phyloP scores from a whole-genome alignment of 805 yeast genomes.

The Trichomonascus vanleenenianus region DNA sequence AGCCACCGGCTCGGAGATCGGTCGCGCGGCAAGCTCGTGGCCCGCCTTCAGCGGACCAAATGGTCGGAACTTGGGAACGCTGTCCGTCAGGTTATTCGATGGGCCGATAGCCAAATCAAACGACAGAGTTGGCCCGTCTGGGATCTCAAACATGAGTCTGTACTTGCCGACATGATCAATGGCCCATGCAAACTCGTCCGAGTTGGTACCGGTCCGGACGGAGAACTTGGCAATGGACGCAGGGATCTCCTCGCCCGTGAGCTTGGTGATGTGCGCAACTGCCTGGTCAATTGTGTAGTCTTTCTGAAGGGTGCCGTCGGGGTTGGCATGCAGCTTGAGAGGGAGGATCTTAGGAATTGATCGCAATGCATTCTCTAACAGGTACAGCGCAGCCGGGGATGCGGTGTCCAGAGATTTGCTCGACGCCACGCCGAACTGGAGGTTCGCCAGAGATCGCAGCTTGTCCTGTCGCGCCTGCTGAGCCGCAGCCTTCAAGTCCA shows the following conservation, averaged over 20 bases:
- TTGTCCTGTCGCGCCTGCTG: neutral
- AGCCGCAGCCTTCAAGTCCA: conserved; percentile 1
- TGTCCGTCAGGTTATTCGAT: neutral
- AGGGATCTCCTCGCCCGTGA: conserved; percentile 11
- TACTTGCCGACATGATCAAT: conserved; percentile 10
- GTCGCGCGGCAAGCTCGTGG: conserved; percentile 4
- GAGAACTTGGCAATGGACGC: conserved; percentile 3
- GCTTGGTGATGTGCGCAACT: conserved; percentile 7
- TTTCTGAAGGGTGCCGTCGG: conserved; percentile 8
- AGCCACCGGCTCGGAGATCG: conserved; percentile 1
- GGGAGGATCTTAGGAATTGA: conserved; percentile 2
- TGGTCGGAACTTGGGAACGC: conserved; percentile 7
- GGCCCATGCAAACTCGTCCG: conserved; percentile 2
- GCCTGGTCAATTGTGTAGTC: conserved; percentile 8
- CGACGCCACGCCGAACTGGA: neutral
- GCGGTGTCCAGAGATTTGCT: neutral
- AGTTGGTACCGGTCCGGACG: conserved; percentile 2
- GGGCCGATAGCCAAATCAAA: neutral
- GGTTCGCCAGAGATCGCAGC: conserved; percentile 3
- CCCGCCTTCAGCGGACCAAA: neutral
- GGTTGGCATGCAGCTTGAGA: neutral
- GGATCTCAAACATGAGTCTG: conserved; percentile 5
- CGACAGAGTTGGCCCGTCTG: conserved; percentile 1
- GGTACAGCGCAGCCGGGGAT: neutral
- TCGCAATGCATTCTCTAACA: conserved; percentile 4